Evolutionary conservation across 1,139 yeast genomes (phyloP).

Genomic region (Suhomyces taliae): DNA sequence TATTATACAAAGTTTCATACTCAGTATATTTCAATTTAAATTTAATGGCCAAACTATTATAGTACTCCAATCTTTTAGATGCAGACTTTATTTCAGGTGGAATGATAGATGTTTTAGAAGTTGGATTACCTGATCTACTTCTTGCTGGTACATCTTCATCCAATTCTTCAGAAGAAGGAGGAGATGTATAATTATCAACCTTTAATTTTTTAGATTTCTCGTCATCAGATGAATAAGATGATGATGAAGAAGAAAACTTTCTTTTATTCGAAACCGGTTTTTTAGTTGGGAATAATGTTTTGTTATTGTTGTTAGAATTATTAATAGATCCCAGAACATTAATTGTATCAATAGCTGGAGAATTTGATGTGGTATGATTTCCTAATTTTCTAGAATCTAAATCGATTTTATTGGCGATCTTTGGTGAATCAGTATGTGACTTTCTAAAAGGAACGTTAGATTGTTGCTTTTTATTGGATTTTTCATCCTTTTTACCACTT

Average conservation of each 20-base stretch:
- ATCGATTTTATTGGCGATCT: conserved; percentile 7
- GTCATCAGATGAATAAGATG: conserved; percentile 23
- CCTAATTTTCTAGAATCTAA: conserved; percentile 4
- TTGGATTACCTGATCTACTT: conserved; percentile 9
- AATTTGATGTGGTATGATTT: conserved; percentile 8
- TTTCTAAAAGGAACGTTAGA: conserved; percentile 16
- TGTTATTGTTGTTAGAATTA: not conserved
- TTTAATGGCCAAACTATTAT: conserved; percentile 33
- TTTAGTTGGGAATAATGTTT: conserved; percentile 6
- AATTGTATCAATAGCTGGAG: conserved; percentile 10
- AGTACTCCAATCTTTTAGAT: conserved; percentile 24
- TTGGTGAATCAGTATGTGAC: conserved; percentile 24
- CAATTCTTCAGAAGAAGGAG: conserved; percentile 19
- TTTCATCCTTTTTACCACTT: not conserved
- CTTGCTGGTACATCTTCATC: conserved; percentile 8
- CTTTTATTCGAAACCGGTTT: conserved; percentile 10
- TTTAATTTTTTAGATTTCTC: conserved; percentile 16
- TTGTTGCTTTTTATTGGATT: conserved; percentile 5
- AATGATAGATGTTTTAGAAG: conserved; percentile 9
- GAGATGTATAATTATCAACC: conserved; percentile 18
- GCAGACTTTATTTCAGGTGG: conserved; percentile 13
- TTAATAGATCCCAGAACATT: not conserved
- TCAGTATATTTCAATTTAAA: conserved; percentile 41
- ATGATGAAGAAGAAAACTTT: conserved; percentile 18
- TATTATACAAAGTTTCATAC: conserved; percentile 35